phyloP scores from a whole-genome alignment of 495 filamentous ascomycete genomes.

The Aspergillus homomorphus region DNA sequence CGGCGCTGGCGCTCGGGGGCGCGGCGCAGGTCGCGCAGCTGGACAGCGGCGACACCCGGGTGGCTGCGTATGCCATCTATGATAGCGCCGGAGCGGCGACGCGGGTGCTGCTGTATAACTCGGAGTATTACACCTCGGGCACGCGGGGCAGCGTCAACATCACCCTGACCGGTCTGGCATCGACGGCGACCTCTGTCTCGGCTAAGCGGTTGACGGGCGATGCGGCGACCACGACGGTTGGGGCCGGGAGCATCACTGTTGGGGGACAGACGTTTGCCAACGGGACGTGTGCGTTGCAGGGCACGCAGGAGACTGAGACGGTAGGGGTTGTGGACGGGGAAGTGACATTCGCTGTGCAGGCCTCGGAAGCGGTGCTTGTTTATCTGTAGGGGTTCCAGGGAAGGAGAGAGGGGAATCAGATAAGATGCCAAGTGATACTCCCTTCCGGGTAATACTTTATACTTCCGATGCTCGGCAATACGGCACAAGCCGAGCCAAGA shows the following conservation, averaged over 20 bases:
- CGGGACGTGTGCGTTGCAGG: conserved; percentile 48
- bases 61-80: conserved; percentile 54
- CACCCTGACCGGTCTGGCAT: conserved; percentile 41
- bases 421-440: not conserved
- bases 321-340: conserved; percentile 36
- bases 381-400: conserved; percentile 32
- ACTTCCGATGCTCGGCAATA: not conserved
- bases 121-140: conserved; percentile 53
- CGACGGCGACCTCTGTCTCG: conserved; percentile 27
- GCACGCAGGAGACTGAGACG: conserved; percentile 43
- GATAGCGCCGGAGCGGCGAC: conserved; percentile 34
- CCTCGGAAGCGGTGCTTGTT: conserved; percentile 54
- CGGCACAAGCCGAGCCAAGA: not conserved
- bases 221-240: conserved; percentile 47
- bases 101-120: conserved; percentile 53
- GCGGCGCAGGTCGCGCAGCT: conserved; percentile 49
- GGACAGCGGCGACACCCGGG: conserved; percentile 46
- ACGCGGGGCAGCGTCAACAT: conserved; percentile 45
- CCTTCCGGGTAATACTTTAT: not conserved
- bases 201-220: conserved; percentile 55
- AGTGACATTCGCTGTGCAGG: conserved; percentile 46
- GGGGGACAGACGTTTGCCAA: conserved; percentile 54
- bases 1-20: conserved; percentile 50
- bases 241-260: conserved; percentile 46
- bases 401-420: not conserved